Evolutionary conservation across 352 stramenopile species (phyloP).

Genomic region (Phytophthora constricta): DNA sequence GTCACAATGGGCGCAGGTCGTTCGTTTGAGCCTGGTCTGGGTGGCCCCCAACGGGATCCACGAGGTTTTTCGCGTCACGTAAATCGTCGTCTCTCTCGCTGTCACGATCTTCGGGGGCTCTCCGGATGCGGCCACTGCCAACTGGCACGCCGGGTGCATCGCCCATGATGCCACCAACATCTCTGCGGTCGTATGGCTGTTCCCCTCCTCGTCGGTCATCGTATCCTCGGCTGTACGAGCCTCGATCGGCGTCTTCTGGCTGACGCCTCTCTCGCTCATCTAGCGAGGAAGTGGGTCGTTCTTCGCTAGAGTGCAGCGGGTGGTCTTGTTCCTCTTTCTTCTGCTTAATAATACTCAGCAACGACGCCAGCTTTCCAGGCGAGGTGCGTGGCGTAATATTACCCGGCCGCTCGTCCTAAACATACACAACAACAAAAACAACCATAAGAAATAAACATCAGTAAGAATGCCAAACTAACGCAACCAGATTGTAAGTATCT

Average conservation of each 20-base stretch:
- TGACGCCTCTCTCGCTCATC: slow-evolving; percentile 24
- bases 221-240: slow-evolving; percentile 24
- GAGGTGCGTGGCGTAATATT: slow-evolving; percentile 51
- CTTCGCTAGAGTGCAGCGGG: slow-evolving; percentile 15
- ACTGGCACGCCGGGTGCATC: slow-evolving; percentile 30
- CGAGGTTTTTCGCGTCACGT: slow-evolving; percentile 66
- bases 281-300: slow-evolving; percentile 11
- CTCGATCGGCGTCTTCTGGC: slow-evolving; percentile 16
- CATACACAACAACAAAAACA: not conserved
- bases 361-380: slow-evolving; percentile 68
- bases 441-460: not conserved
- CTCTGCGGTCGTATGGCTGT: slow-evolving; percentile 23
- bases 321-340: slow-evolving; percentile 66
- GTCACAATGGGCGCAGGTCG: slow-evolving; percentile 63
- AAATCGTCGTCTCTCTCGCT: slow-evolving; percentile 41
- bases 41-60: slow-evolving; percentile 73
- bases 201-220: slow-evolving; percentile 28
- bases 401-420: slow-evolving; percentile 31
- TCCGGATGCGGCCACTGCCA: slow-evolving; percentile 29
- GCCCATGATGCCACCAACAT: slow-evolving; percentile 36
- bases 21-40: slow-evolving; percentile 47
- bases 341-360: slow-evolving; percentile 87
- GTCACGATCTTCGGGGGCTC: slow-evolving; percentile 33
- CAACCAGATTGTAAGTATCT: too few relatives aligned
- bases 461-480: too few relatives aligned